phyloP scores from a whole-genome alignment of 176 grass and related monocot species.

The Rhynchospora pubera region DNA sequence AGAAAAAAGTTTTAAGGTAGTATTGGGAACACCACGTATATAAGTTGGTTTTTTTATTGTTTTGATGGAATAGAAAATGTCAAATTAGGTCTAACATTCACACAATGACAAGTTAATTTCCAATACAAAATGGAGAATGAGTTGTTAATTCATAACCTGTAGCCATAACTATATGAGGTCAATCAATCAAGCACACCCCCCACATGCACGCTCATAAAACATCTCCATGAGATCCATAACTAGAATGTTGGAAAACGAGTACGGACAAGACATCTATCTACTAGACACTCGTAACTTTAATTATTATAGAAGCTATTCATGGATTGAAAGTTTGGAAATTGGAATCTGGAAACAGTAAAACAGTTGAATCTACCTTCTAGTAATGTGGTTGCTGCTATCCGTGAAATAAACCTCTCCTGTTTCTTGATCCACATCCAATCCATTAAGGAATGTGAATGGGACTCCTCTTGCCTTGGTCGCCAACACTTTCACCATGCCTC shows the following conservation, averaged over 20 bases:
- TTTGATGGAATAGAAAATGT: too few relatives aligned
- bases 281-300: neutral
- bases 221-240: neutral
- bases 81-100: too few relatives aligned
- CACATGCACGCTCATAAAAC: neutral
- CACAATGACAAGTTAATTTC: too few relatives aligned
- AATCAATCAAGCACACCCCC: neutral
- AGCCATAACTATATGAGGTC: neutral
- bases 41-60: too few relatives aligned
- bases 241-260: neutral
- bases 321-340: neutral
- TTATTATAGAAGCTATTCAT: neutral
- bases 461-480: constrained; percentile 49
- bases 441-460: constrained; percentile 72
- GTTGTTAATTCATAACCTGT: neutral
- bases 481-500: constrained; percentile 39
- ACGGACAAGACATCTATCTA: neutral
- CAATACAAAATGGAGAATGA: neutral
- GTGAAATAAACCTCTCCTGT: constrained; percentile 86
- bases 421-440: constrained; percentile 72
- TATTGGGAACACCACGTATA: neutral
- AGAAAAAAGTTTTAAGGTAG: neutral
- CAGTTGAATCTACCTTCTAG: constrained; percentile 34
- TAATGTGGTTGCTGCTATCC: constrained; percentile 56
- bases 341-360: neutral